These are phyloP conservation scores for Eucalyptus marginata DNA, from an alignment of 345 rosid species.

Conservation along the genomic window DNA sequence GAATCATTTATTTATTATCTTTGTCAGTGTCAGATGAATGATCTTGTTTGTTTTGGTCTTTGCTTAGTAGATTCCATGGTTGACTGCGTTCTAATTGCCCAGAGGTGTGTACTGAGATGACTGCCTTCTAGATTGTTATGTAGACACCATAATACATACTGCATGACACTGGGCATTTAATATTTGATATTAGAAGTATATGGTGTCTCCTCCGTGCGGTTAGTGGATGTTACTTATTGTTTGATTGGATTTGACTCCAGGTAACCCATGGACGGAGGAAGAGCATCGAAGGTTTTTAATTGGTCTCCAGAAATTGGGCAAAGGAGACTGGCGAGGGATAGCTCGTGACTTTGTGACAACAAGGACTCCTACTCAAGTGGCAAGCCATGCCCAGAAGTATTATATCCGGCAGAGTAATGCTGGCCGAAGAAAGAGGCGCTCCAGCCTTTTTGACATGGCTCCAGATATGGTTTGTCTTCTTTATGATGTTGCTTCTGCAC, in stretches of 20 bases:
- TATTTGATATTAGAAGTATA: neutral
- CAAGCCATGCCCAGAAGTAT: constrained; percentile 97
- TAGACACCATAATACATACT: neutral
- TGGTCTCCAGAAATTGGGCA: constrained; percentile 85
- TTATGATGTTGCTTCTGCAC: neutral
- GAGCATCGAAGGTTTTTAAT: constrained; percentile 77
- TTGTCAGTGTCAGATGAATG: neutral
- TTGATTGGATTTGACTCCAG: constrained; percentile 9
- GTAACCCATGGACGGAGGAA: constrained; percentile 93
- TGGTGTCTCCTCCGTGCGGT: neutral
- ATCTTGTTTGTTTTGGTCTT: neutral
- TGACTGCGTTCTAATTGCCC: neutral
- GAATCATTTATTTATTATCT: neutral
- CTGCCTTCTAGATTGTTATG: neutral
- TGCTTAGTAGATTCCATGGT: neutral
- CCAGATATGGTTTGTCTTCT: constrained; percentile 53
- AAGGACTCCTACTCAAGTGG: constrained; percentile 92
- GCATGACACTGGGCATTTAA: neutral
- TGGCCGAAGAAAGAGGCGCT: constrained; percentile 76
- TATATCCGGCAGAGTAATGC: constrained; percentile 70
- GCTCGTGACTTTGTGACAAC: constrained; percentile 66
- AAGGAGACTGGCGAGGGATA: constrained; percentile 98
- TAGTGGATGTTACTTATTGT: neutral
- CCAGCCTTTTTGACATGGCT: constrained; percentile 93
- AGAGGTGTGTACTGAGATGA: neutral